Evolutionary conservation across 1,284 basidiomycete genomes (phyloP).

Genomic region (Apiotrichum siamense): DNA sequence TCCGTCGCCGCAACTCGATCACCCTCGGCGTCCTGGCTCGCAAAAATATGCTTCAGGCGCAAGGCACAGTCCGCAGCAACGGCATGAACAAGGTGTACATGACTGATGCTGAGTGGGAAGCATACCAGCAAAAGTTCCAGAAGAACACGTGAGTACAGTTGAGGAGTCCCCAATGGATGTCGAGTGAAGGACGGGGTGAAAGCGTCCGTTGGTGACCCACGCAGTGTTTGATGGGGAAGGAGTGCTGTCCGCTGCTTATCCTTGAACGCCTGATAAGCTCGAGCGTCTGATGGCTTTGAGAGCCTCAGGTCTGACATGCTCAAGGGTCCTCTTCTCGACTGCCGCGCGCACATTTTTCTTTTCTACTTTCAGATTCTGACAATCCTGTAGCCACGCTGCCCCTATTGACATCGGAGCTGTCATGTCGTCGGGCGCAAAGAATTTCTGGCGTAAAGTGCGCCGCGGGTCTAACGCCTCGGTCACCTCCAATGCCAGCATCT

Average conservation of each 20-base stretch:
- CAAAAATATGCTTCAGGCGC: slow-evolving; percentile 34
- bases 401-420: slow-evolving; percentile 39
- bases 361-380: too few relatives aligned
- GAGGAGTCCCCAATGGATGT: too few relatives aligned
- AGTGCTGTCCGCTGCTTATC: too few relatives aligned
- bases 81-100: slow-evolving; percentile 28
- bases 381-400: slow-evolving; percentile 12
- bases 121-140: slow-evolving; percentile 33
- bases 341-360: background rate
- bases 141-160: slow-evolving; percentile 26
- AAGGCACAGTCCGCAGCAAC: slow-evolving; percentile 17
- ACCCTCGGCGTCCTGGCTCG: slow-evolving; percentile 41
- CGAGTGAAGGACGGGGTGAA: too few relatives aligned
- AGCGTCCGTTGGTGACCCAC: too few relatives aligned
- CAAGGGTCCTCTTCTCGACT: too few relatives aligned
- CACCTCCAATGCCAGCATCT: background rate
- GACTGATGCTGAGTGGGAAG: slow-evolving; percentile 44
- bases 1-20: slow-evolving; percentile 41
- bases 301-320: too few relatives aligned
- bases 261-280: too few relatives aligned
- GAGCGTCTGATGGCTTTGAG: too few relatives aligned
- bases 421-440: slow-evolving; percentile 34
- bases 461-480: slow-evolving; percentile 15
- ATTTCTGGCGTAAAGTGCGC: slow-evolving; percentile 39
- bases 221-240: too few relatives aligned